A percentile compares a stretch with the other conserved stretches of the same genome.
These are phyloP conservation scores for Camellia oleifera DNA, from an alignment of 179 eudicot genomes.

Conservation along the genomic window DNA sequence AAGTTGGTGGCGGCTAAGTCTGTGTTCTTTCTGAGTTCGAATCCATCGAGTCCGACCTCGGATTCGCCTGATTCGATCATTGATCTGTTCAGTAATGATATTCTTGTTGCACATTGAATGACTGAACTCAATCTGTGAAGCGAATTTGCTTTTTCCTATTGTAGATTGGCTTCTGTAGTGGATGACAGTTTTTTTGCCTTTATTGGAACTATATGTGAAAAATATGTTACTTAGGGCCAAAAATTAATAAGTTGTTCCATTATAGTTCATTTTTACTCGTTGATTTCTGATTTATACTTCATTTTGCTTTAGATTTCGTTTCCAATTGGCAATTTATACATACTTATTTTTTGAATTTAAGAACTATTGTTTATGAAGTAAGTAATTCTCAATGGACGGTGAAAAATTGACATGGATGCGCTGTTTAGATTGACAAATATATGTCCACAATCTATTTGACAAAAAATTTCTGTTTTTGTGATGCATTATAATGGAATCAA, in stretches of 20 bases:
- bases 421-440: background rate
- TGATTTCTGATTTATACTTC: background rate
- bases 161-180: slow-evolving; percentile 11
- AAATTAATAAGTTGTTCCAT: slow-evolving; percentile 2
- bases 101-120: slow-evolving; percentile 31
- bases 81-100: slow-evolving; percentile 27
- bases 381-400: background rate
- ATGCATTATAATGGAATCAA: background rate
- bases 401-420: background rate
- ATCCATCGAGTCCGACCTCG: slow-evolving; percentile 13
- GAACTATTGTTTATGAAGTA: background rate
- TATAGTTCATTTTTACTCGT: background rate
- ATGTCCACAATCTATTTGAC: background rate
- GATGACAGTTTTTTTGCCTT: slow-evolving; percentile 1
- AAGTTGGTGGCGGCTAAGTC: slow-evolving; percentile 29
- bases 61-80: slow-evolving; percentile 21
- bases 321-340: background rate
- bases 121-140: slow-evolving; percentile 2
- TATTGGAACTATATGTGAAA: slow-evolving; percentile 8
- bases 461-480: background rate
- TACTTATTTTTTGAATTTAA: background rate
- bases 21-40: slow-evolving; percentile 10
- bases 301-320: background rate
- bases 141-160: background rate
- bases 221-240: background rate